Evolutionary conservation across 306 rosid species (phyloP), one percentile per base, ranked within the genome.

Genomic region (Fagus sylvatica): DNA sequence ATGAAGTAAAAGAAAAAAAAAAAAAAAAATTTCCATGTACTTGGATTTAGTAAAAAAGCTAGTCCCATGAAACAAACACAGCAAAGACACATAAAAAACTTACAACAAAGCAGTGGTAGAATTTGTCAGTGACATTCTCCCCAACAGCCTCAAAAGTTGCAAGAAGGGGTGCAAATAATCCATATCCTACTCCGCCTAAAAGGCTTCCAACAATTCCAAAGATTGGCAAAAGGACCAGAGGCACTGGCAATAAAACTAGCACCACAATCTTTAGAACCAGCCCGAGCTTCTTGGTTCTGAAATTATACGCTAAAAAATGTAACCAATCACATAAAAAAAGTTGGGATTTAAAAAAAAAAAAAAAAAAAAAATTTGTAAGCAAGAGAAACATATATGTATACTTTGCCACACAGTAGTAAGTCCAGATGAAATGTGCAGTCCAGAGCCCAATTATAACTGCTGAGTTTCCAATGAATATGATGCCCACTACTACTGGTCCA

Each of bases 81-180:
- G 65, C 33, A 11, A 68, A 53, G 74, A 76, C 37, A 74, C 73
- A 85, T 54, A 70, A 53, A 75, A 6, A 36, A 91, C 93, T 81
- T 79, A 91, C 97, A 51, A 64, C 59, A 73, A 88, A 85, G 75
- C 91, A 91, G 85, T 88, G 97, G 80, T 84, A 76, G 66, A 86
- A 76, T 80, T 93, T 89, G 64, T 81, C 76, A 3, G 67, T 30
- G 36, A 85, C 75, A 75, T 66, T 81, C 68, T 51, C 78, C 36
- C 92, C 94, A n/a, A 87, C 84, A 5, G 93, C 93, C 83, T 89
- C 93, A 84, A 93, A 89, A 76, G 97, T 93, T 66, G 91, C 87
- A 78, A 91, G 79, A 79, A 93, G 89, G 43, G 98, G 98, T 74
- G 83, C 56, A 59, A 93, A 91, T 57, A 88, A 49, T 5, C 97